Base-by-base conservation (phyloP, 2,329 filamentous ascomycete species). In the Aspergillus luchuensis region DNA sequence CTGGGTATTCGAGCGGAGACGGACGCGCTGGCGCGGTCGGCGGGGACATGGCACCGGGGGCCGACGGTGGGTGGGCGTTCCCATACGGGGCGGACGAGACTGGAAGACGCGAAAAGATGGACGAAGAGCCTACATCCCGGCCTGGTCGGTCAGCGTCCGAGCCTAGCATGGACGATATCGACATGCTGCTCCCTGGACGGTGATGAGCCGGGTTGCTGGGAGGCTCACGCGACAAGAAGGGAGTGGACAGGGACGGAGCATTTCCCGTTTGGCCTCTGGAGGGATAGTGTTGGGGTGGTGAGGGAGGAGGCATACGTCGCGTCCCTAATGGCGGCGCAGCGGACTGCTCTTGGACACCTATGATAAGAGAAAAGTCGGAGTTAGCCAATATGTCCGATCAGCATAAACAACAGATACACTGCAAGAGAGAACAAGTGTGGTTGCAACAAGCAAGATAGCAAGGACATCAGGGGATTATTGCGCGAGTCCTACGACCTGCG, bases 131-230 rank as follows among this genome's bases (percentile, higher is more conserved):
- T 69, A 73, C 75, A 70, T 80, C 80, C 74, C 82, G 81, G 72
- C 75, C 74, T 43, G 76, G 68, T 58, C 77, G 78, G 53, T 82
- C 76, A 50, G 81, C 69, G 66, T 84, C 82, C 11, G 79, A 80
- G 61, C 87, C 88, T 61, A 91, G 83, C 76, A 91, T 85, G 48
- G 88, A 88, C n/a, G 87, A 89, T 74, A 91, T 90, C 50, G 88
- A 89, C 88, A 91, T 90, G 76, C 86, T 87, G 69, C 85, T 85
- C 56, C 83, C 84, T 11, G 84, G 83, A 61, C 87, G 82, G 72
- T 84, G 80, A 60, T 84, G 80, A 59, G 79, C 74, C 21, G 83
- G 79, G 21, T 77, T 78, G 17, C 79, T 77, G 52, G 85, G 81
- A 51, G 85, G 78, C 65, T 89, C 87, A 70, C 86, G 84, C 61